Percentiles rank a stretch among this genome's conserved stretches.
These are phyloP conservation scores for Platismatia glauca DNA, from an alignment of 495 filamentous ascomycete species.

Conservation along the genomic window DNA sequence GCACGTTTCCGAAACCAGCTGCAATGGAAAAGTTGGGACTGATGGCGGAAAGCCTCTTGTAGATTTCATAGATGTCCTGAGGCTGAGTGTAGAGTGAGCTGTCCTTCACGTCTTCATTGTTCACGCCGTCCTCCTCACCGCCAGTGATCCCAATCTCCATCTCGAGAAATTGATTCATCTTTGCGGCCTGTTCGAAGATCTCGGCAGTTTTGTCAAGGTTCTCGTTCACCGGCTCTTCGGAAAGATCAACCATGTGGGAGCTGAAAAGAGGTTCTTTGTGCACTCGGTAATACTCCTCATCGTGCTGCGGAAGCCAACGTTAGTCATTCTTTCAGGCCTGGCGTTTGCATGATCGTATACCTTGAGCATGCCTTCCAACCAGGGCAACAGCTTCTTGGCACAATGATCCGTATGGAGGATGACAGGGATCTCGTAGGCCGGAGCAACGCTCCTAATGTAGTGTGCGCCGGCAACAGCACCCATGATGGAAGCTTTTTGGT, in stretches of 20 bases:
- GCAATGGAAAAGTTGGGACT: constrained; percentile 95
- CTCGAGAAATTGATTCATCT: constrained; percentile 98
- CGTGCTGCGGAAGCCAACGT: constrained; percentile 33
- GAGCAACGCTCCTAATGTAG: constrained; percentile 85
- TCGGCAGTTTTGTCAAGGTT: constrained; percentile 87
- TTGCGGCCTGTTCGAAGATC: constrained; percentile 83
- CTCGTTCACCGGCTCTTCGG: constrained; percentile 75
- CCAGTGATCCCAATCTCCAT: constrained; percentile 97
- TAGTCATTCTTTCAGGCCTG: not conserved
- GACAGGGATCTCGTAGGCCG: constrained; percentile 81
- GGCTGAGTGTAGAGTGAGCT: constrained; percentile 95
- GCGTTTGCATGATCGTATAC: not conserved
- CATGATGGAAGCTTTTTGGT: constrained; percentile 80
- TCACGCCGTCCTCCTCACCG: constrained; percentile 85
- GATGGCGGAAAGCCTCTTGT: constrained; percentile 69
- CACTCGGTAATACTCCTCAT: constrained; percentile 87
- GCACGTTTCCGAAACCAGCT: constrained; percentile 96
- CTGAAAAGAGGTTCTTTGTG: constrained; percentile 90
- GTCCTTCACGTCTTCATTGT: constrained; percentile 78
- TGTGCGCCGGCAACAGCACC: constrained; percentile 83
- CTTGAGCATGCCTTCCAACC: constrained; percentile 93
- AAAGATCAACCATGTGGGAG: constrained; percentile 95
- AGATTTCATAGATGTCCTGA: constrained; percentile 85
- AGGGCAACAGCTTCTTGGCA: constrained; percentile 87
- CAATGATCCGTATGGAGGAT: constrained; percentile 81